A percentile compares a stretch with the other conserved stretches of the same genome.
Conservation (phyloP, 495 filamentous ascomycete species). For the Podospora conica region DNA sequence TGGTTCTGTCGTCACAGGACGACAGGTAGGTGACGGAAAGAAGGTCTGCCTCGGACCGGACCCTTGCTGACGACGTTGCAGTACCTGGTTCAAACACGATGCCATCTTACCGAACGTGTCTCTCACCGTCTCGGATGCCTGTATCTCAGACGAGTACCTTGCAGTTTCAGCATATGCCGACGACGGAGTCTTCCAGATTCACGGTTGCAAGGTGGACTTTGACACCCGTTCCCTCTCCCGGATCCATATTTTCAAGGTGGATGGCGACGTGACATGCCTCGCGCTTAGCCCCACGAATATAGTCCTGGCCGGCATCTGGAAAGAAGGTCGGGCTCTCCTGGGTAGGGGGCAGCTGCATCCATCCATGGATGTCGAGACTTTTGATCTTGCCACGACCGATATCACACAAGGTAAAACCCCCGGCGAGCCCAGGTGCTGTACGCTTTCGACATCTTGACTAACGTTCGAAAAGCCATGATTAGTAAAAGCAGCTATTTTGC, state of each 20-base stretch:
- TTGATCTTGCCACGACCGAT: neutral
- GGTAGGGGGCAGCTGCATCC: conserved; percentile 19
- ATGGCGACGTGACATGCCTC: conserved; percentile 39
- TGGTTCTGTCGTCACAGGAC: conserved; percentile 28
- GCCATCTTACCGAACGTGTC: conserved; percentile 13
- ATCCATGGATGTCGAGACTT: neutral
- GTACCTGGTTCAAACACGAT: neutral
- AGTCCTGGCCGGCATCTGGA: conserved; percentile 30
- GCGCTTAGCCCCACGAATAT: conserved; percentile 19
- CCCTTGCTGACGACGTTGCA: neutral
- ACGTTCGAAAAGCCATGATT: neutral
- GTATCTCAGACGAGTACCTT: conserved; percentile 23
- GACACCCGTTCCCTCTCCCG: conserved; percentile 15
- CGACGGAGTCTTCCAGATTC: conserved; percentile 25
- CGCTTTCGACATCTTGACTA: neutral
- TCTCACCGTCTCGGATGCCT: conserved; percentile 29
- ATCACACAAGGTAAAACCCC: neutral
- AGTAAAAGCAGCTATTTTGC: conserved; percentile 5
- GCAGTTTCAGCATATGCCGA: conserved; percentile 31
- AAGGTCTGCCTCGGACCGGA: neutral
- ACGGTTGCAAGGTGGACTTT: conserved; percentile 24
- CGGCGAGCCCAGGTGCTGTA: neutral
- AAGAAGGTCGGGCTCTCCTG: conserved; percentile 21
- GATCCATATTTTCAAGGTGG: conserved; percentile 20
- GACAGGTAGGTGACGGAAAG: conserved; percentile 6